phyloP scores from a whole-genome alignment of 768 basidiomycete genomes.

The Crucibulum laeve region DNA sequence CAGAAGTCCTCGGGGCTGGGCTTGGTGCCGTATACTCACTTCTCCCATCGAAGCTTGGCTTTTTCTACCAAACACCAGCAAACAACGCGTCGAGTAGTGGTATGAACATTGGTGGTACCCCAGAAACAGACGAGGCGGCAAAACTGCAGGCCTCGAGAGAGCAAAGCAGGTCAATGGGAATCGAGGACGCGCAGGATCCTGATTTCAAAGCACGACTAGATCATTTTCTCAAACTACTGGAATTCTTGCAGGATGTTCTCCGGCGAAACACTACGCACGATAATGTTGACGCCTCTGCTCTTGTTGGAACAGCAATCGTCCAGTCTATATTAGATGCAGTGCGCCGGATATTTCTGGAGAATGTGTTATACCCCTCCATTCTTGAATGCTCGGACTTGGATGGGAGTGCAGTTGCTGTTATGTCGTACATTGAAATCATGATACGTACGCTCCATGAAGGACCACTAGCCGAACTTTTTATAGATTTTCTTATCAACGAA shows the following conservation, averaged over 20 bases:
- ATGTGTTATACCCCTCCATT: slow-evolving; percentile 89
- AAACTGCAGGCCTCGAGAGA: slow-evolving; percentile 43
- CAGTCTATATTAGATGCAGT: slow-evolving; percentile 82
- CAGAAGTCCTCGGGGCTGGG: slow-evolving; percentile 94
- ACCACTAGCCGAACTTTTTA: slow-evolving; percentile 62
- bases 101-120: slow-evolving; percentile 71
- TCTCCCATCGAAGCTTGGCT: slow-evolving; percentile 81
- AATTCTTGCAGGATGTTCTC: slow-evolving; percentile 89
- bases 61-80: slow-evolving; percentile 42
- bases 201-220: slow-evolving; percentile 81
- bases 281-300: slow-evolving; percentile 50
- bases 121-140: slow-evolving; percentile 54
- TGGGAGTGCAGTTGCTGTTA: slow-evolving; percentile 94
- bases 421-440: slow-evolving; percentile 93
- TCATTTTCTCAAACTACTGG: slow-evolving; percentile 85
- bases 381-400: slow-evolving; percentile 89
- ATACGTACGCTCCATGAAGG: slow-evolving; percentile 69
- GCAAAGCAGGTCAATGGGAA: slow-evolving; percentile 51
- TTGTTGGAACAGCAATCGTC: slow-evolving; percentile 78
- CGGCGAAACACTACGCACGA: slow-evolving; percentile 55
- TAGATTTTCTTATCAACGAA: slow-evolving; percentile 80
- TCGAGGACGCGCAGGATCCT: slow-evolving; percentile 71
- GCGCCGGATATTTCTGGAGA: slow-evolving; percentile 84
- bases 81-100: slow-evolving; percentile 38
- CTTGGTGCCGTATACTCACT: slow-evolving; percentile 90